phyloP scores from a whole-genome alignment of 331 rosid species.

The Saraca asoca region DNA sequence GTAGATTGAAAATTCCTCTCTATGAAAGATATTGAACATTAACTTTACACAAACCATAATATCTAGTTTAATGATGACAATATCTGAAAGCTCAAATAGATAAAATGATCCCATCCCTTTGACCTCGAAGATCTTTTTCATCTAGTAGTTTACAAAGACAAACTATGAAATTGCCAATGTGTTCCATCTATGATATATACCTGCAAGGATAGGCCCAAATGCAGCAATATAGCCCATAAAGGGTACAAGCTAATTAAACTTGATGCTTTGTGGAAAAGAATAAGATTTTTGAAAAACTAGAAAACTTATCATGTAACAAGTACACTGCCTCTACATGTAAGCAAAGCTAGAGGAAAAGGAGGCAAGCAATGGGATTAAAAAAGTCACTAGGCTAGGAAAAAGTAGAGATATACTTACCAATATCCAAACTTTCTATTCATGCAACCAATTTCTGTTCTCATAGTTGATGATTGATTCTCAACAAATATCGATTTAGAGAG shows the following conservation, averaged over 20 bases:
- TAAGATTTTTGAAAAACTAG: neutral
- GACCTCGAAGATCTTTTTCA: too few relatives aligned
- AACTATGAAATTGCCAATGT: slow-evolving; percentile 22
- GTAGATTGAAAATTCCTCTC: slow-evolving; percentile 18
- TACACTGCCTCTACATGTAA: neutral
- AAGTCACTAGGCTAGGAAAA: slow-evolving; percentile 10
- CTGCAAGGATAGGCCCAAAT: slow-evolving; percentile 2
- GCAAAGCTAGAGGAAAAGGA: slow-evolving; percentile 18
- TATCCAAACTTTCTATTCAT: slow-evolving; percentile 68
- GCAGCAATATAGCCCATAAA: neutral
- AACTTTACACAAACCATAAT: slow-evolving; percentile 19
- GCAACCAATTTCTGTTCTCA: slow-evolving; percentile 42
- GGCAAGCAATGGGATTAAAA: slow-evolving; percentile 5
- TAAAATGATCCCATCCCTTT: slow-evolving; percentile 8
- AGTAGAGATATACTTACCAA: slow-evolving; percentile 46
- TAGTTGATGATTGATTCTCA: slow-evolving; percentile 43
- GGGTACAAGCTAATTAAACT: neutral
- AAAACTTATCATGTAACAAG: slow-evolving; percentile 3
- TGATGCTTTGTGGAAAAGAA: slow-evolving; percentile 18
- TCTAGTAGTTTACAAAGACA: neutral
- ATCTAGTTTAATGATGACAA: slow-evolving; percentile 5
- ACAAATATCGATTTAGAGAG: slow-evolving; percentile 49
- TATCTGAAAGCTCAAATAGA: slow-evolving; percentile 21
- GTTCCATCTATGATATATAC: slow-evolving; percentile 12
- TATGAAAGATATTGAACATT: slow-evolving; percentile 4